Base-by-base conservation (phyloP, 768 basidiomycete genomes). In the Lactarius indigo region DNA sequence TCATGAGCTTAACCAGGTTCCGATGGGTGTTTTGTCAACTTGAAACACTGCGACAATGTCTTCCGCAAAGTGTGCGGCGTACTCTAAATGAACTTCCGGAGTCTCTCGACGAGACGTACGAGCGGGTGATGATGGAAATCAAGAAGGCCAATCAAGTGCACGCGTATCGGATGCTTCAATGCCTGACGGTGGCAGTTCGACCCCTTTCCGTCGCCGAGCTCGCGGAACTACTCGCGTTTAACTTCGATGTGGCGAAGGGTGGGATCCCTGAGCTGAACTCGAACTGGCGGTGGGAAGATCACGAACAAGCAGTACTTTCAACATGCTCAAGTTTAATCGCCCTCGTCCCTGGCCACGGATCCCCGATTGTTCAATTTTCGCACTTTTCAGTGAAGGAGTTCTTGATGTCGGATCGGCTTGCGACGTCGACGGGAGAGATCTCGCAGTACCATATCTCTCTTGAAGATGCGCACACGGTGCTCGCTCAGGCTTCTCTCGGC, bases 271-370 rank as follows among this genome's bases (percentile, higher is more conserved):
- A 52, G 50, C 13, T 52, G 5, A 52, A 52, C 50, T 15, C 26
- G 15, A 6, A 26, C 13, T 52, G 50, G 50, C 50, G 50, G 6
- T 52, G 50, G 50, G 50, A 26, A 26, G 50, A 52, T 7, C 50
- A 52, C 5, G 50, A 52, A 52, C 5, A 52, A 28, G 50, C 50
- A 26, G 50, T 52, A 6, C 50, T 52, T 7, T 52, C 50, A 1
- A 52, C 50, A 0, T 52, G 50, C 50, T 52, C 50, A 15, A 52
- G 50, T 52, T 17, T 52, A 3, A 15, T 52, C 23, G 26, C 50
- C 5, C 23, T 52, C 26, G 26, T 28, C 0, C 23, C 26, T 2
- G 5, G 12, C 13, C 0, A 15, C 1, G 2, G 0, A 26, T 52
- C 26, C 23, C 26, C 23, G 5, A 13, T 52, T 17, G 50, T 52